Conservation (phyloP, 495 filamentous ascomycete species). For the Cudoniella acicularis region DNA sequence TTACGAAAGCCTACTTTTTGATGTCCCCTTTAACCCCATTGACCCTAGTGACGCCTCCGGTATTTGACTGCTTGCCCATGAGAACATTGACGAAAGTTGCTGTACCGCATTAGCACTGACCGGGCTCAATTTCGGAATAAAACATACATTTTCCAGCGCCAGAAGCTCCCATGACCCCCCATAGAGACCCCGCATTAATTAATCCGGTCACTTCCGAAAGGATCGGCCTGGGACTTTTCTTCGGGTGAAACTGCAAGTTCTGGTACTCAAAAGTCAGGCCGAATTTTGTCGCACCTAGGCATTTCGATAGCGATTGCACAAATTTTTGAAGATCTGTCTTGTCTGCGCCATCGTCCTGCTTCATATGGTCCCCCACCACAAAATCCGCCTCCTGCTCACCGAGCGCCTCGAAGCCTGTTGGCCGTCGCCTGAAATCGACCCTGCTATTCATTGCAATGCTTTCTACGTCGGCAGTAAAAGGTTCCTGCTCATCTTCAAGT, state of each 20-base stretch:
- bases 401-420: constrained; percentile 35
- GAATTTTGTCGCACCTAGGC: constrained; percentile 43
- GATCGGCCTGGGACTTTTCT: constrained; percentile 37
- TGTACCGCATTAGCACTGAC: neutral
- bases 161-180: constrained; percentile 56
- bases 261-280: constrained; percentile 48
- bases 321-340: constrained; percentile 40
- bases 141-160: constrained; percentile 65
- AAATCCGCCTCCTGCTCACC: constrained; percentile 27
- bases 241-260: constrained; percentile 42
- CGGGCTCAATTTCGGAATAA: constrained; percentile 30
- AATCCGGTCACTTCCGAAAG: constrained; percentile 46
- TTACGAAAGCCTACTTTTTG: constrained; percentile 18
- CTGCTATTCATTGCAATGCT: constrained; percentile 28
- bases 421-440: constrained; percentile 20
- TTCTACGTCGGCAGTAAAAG: constrained; percentile 28
- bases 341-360: constrained; percentile 26
- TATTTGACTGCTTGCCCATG: constrained; percentile 46
- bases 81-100: constrained; percentile 50
- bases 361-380: constrained; percentile 9
- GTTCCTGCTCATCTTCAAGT: constrained; percentile 25
- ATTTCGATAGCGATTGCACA: constrained; percentile 45
- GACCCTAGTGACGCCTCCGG: constrained; percentile 39
- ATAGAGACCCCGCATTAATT: constrained; percentile 39
- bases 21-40: constrained; percentile 45